Conservation (phyloP, 1,139 yeast species). For the Hansenula anomala region DNA sequence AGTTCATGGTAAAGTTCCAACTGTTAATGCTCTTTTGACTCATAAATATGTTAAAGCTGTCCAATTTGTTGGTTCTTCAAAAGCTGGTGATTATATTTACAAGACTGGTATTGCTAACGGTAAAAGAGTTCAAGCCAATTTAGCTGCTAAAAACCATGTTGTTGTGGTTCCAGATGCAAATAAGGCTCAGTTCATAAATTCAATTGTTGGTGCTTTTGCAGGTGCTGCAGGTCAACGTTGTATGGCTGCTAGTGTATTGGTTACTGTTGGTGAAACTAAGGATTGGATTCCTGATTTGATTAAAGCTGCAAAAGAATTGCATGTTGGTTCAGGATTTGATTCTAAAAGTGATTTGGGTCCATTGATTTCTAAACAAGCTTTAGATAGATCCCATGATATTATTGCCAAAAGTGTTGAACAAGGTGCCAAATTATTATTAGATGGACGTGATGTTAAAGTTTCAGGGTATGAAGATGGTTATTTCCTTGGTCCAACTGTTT, state of each 20-base stretch:
- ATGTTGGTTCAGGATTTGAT: slow-evolving; percentile 67
- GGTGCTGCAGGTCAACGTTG: slow-evolving; percentile 88
- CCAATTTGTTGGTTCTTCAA: slow-evolving; percentile 75
- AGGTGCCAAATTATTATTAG: slow-evolving; percentile 57
- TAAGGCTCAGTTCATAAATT: slow-evolving; percentile 59
- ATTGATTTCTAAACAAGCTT: slow-evolving; percentile 56
- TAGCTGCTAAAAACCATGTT: slow-evolving; percentile 78
- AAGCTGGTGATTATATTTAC: slow-evolving; percentile 72
- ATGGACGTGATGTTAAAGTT: slow-evolving; percentile 54
- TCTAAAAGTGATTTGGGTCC: slow-evolving; percentile 65
- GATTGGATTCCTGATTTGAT: slow-evolving; percentile 62
- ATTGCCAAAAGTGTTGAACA: slow-evolving; percentile 49
- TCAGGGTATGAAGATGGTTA: slow-evolving; percentile 60
- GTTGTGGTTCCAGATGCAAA: slow-evolving; percentile 72
- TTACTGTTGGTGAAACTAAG: slow-evolving; percentile 67
- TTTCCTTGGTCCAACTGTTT: slow-evolving; percentile 70
- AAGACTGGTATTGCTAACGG: slow-evolving; percentile 65
- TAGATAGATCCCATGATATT: slow-evolving; percentile 49
- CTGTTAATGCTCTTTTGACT: slow-evolving; percentile 67
- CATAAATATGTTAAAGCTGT: slow-evolving; percentile 73
- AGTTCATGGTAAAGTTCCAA: slow-evolving; percentile 71
- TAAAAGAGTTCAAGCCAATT: slow-evolving; percentile 72
- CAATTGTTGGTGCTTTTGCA: slow-evolving; percentile 72
- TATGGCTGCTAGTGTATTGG: slow-evolving; percentile 75
- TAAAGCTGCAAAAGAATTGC: slow-evolving; percentile 52